These are phyloP conservation scores for Sporothrix pseudoabietina DNA, from an alignment of 2,329 filamentous ascomycete genomes.

Conservation along the genomic window DNA sequence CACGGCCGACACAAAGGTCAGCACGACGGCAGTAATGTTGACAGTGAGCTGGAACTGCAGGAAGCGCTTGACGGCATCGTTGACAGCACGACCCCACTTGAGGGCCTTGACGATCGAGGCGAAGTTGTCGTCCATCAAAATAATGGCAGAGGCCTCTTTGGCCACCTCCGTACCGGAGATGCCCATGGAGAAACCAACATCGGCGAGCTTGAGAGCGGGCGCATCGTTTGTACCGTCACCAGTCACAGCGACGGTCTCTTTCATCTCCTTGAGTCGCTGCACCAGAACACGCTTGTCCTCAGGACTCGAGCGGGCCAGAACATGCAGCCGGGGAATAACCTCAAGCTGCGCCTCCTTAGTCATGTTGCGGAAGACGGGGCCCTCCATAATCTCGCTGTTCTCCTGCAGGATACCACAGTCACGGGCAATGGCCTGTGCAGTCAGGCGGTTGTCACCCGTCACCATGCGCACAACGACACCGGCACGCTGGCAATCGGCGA, in stretches of 20 bases:
- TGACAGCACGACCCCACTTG: conserved; percentile 77
- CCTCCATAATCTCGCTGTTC: conserved; percentile 73
- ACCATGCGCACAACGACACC: conserved; percentile 84
- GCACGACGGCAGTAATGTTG: conserved; percentile 84
- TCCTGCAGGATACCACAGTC: conserved; percentile 75
- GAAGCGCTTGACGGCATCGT: conserved; percentile 76
- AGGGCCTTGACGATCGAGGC: conserved; percentile 82
- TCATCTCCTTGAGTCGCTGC: conserved; percentile 68
- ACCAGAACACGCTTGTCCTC: conserved; percentile 77
- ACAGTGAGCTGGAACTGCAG: conserved; percentile 79
- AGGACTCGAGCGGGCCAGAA: conserved; percentile 73
- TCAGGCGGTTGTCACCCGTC: conserved; percentile 79
- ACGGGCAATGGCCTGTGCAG: conserved; percentile 74
- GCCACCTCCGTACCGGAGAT: conserved; percentile 81
- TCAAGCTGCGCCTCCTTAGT: conserved; percentile 65
- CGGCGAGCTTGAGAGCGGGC: conserved; percentile 76
- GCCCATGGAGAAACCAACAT: conserved; percentile 85
- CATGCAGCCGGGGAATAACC: conserved; percentile 69
- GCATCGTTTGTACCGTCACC: conserved; percentile 85
- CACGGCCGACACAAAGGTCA: conserved; percentile 87
- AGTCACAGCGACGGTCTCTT: conserved; percentile 79
- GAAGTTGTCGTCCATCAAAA: conserved; percentile 87
- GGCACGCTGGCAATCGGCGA: conserved; percentile 71
- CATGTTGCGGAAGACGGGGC: conserved; percentile 74
- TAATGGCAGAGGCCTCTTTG: conserved; percentile 82